These are phyloP conservation scores for Peterozyma toletana DNA, from an alignment of 805 yeast species.

Conservation along the genomic window DNA sequence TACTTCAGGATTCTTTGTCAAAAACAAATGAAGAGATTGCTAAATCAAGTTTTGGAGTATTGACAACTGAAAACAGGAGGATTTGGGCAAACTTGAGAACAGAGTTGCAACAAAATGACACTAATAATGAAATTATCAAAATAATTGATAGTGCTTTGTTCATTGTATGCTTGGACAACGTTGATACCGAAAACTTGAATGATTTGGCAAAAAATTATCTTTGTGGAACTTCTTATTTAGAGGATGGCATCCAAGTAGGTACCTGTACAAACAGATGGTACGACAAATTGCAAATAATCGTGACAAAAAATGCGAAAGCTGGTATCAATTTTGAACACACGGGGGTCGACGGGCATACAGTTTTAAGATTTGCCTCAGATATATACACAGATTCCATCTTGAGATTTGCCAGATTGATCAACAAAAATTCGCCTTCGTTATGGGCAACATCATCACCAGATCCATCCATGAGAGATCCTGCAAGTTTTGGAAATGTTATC, in stretches of 20 bases:
- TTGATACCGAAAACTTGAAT: constrained; percentile 51
- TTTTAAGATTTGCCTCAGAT: constrained; percentile 78
- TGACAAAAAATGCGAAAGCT: constrained; percentile 84
- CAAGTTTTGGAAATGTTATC: constrained; percentile 37
- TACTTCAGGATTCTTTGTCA: constrained; percentile 62
- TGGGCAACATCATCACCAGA: constrained; percentile 54
- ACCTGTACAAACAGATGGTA: constrained; percentile 95
- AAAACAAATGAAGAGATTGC: constrained; percentile 54
- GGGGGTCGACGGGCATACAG: constrained; percentile 95
- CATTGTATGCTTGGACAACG: constrained; percentile 77
- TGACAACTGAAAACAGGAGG: constrained; percentile 85
- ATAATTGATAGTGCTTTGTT: constrained; percentile 79
- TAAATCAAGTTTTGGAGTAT: constrained; percentile 76
- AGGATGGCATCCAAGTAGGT: constrained; percentile 85
- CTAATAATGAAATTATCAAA: constrained; percentile 62
- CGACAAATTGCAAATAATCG: constrained; percentile 82
- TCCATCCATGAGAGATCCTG: constrained; percentile 32
- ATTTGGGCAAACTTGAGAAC: constrained; percentile 78
- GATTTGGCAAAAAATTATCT: constrained; percentile 78
- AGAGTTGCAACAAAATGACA: constrained; percentile 31
- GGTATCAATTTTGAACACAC: constrained; percentile 93
- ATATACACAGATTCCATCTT: constrained; percentile 87
- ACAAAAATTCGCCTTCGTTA: constrained; percentile 64
- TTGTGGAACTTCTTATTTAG: constrained; percentile 75
- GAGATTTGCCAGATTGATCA: constrained; percentile 78